A percentile compares a stretch with the other conserved stretches of the same genome.
phyloP scores from a whole-genome alignment of 768 basidiomycete species.

The Pluteus cervinus region DNA sequence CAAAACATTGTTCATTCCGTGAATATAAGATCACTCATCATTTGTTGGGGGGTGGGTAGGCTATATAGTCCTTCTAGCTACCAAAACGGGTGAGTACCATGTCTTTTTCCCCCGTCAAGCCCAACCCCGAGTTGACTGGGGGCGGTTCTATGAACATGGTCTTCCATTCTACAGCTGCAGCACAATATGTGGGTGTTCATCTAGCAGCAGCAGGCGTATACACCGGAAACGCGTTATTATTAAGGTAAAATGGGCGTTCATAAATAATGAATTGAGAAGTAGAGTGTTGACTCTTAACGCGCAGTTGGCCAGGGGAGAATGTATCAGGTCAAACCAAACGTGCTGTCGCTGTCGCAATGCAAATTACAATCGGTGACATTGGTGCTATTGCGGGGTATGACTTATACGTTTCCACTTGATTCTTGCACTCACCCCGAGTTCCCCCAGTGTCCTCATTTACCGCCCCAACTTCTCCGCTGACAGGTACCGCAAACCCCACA shows the following conservation, averaged over 20 bases:
- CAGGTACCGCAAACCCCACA: slow-evolving; percentile 48
- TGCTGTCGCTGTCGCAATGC: slow-evolving; percentile 55
- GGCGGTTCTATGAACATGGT: background rate
- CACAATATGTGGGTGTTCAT: slow-evolving; percentile 53
- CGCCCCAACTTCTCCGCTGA: slow-evolving; percentile 40
- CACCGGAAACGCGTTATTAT: slow-evolving; percentile 48
- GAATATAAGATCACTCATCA: background rate
- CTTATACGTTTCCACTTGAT: background rate
- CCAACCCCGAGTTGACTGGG: too few relatives aligned
- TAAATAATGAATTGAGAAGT: too few relatives aligned
- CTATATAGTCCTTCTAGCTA: slow-evolving; percentile 49
- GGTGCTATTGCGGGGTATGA: slow-evolving; percentile 49
- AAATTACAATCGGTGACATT: slow-evolving; percentile 57
- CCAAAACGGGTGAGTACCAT: slow-evolving; percentile 31
- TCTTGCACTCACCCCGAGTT: background rate
- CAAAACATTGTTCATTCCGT: background rate
- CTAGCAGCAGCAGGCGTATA: slow-evolving; percentile 52
- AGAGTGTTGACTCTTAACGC: background rate
- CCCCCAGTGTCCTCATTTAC: slow-evolving; percentile 46
- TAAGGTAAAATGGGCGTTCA: slow-evolving; percentile 34
- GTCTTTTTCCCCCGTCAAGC: too few relatives aligned
- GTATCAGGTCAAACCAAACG: slow-evolving; percentile 67
- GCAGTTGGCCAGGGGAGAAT: slow-evolving; percentile 58
- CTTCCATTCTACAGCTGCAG: slow-evolving; percentile 29
- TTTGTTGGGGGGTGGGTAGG: slow-evolving; percentile 23